Base-by-base conservation (phyloP, 2,329 filamentous ascomycete species). In the Curvularia verruculosa region DNA sequence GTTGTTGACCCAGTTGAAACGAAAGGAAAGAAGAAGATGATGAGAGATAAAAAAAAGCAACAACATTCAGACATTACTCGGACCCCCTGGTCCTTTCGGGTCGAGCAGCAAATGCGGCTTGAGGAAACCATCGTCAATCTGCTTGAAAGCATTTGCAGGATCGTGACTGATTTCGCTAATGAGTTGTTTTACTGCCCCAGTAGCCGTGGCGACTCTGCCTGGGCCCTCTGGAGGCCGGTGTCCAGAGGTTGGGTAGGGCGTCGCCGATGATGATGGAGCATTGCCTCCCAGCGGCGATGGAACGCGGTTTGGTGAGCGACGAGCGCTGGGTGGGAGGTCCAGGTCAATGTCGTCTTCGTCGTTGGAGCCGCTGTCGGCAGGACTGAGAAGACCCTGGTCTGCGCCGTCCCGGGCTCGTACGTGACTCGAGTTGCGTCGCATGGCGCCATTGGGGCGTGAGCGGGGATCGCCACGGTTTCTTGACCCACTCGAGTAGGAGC, bases 61-160 rank as follows among this genome's bases (percentile, higher is more conserved):
- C 26, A 34, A 37, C 18, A 60, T 40, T 69, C 62, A 76, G 18
- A 75, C 74, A 64, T 75, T 76, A 54, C 61, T 67, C 19, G 72
- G 70, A 15, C 43, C 43, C 9, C 74, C 74, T 2, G 73, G 69
- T 1, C 73, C 74, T 37, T 75, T 75, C 19, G 77, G 89, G 77
- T 97, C 93, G 19, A 98, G 83, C 63, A 98, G 77, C 53, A 98
- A 79, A 72, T 89, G 91, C 18, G 94, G 94, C 81, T 98, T 98
- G 77, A 98, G 93, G 75, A 92, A 97, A 59, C 93, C 92, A 77
- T 99, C 95, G 75, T 99, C 95, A 58, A 99, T 81, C 78, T 96
- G 93, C 65, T 88, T 88, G 77, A 99, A 96, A 79, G 96, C 86
- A 44, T 90, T 92, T 9, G 91, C 90, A 43, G 96, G 92, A 74